These are phyloP conservation scores for Stylonectria norvegica DNA, from an alignment of 2,329 filamentous ascomycete species.

Conservation along the genomic window DNA sequence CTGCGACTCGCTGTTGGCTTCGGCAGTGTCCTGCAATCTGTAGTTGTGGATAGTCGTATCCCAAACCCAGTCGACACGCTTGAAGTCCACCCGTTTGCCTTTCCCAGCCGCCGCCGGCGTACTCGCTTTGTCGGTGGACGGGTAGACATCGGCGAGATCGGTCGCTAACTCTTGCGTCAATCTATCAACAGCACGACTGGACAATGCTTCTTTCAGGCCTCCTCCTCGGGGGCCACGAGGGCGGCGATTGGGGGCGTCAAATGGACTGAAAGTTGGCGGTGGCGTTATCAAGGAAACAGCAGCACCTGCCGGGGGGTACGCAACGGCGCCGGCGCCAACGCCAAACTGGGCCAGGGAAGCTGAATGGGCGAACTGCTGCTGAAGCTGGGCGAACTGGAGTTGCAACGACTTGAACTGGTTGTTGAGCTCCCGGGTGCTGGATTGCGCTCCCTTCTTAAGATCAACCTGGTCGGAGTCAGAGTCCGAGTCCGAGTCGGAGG, in stretches of 20 bases:
- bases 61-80: constrained; percentile 55
- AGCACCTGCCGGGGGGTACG: constrained; percentile 1
- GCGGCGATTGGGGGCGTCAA: not conserved
- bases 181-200: no score
- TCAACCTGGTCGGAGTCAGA: constrained; percentile 9
- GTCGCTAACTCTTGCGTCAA: no score
- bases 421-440: constrained; percentile 26
- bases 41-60: constrained; percentile 48
- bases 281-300: no score
- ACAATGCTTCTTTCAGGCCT: not conserved
- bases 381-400: constrained; percentile 26
- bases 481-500: constrained; percentile 22
- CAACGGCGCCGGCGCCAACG: no score
- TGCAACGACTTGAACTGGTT: constrained; percentile 30
- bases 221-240: not conserved
- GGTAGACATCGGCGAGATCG: no score
- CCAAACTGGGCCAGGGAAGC: constrained; percentile 1
- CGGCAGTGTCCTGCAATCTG: constrained; percentile 53
- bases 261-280: not conserved
- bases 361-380: constrained; percentile 17
- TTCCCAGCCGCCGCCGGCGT: no score
- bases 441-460: no score
- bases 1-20: constrained; percentile 44
- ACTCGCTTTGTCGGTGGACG: no score
- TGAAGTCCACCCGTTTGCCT: constrained; percentile 38